A percentile compares a stretch with the other conserved stretches of the same genome.
phyloP scores from a whole-genome alignment of 129 eudicot genomes.

The Ambrosia artemisiifolia region DNA sequence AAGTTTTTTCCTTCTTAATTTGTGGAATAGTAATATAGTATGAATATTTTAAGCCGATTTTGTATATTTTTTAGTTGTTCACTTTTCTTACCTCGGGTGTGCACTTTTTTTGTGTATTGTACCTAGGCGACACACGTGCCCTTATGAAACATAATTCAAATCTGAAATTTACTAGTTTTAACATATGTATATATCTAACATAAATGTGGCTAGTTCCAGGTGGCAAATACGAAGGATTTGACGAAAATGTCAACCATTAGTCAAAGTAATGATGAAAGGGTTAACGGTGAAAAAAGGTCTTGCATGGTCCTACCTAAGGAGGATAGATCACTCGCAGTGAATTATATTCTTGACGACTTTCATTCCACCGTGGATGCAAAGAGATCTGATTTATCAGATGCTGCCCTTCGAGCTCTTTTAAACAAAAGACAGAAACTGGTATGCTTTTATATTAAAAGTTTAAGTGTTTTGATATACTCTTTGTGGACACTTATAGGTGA shows the following conservation, averaged over 20 bases:
- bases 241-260: constrained; percentile 7
- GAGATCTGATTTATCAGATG: constrained; percentile 37
- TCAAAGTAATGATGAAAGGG: constrained; percentile 18
- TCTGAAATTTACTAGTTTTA: not conserved
- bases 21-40: no score
- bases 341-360: constrained; percentile 26
- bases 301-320: constrained; percentile 11
- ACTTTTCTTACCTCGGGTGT: no score
- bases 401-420: constrained; percentile 55
- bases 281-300: constrained; percentile 25
- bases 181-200: not conserved
- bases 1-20: no score
- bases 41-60: no score
- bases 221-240: constrained; percentile 10
- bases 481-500: constrained; percentile 6
- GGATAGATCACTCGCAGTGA: constrained; percentile 20
- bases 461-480: not conserved
- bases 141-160: not conserved
- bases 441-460: not conserved
- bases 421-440: constrained; percentile 52
- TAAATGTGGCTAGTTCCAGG: constrained; percentile 19
- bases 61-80: no score
- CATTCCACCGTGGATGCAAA: constrained; percentile 34
- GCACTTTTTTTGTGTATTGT: no score
- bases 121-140: not conserved